Evolutionary conservation across 1,284 basidiomycete genomes (phyloP).

Genomic region (Leccinum insolens): DNA sequence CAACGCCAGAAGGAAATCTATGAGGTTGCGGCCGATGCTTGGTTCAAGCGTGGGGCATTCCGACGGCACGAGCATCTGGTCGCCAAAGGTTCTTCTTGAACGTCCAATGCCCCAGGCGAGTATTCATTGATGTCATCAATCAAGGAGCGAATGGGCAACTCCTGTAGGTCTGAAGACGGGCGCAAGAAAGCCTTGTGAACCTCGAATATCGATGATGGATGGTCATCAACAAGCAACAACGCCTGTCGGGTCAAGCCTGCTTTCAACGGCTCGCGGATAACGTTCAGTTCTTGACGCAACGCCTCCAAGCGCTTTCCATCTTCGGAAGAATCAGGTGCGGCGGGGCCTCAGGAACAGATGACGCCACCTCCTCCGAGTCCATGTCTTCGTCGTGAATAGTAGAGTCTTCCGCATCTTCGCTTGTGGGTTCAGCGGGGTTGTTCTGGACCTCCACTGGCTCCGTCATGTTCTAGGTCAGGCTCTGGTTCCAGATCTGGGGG

Average conservation of each 20-base stretch:
- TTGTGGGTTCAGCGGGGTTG: slow-evolving; percentile 16
- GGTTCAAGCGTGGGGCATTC: slow-evolving; percentile 66
- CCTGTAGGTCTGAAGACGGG: slow-evolving; percentile 59
- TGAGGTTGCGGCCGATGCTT: slow-evolving; percentile 54
- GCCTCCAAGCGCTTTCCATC: too few species aligned
- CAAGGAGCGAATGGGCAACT: slow-evolving; percentile 63
- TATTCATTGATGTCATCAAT: slow-evolving; percentile 75
- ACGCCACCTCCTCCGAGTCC: too few species aligned
- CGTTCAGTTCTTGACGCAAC: slow-evolving; percentile 15
- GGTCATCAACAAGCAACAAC: slow-evolving; percentile 83
- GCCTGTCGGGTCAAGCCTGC: slow-evolving; percentile 69
- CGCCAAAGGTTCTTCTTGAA: slow-evolving; percentile 73
- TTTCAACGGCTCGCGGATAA: slow-evolving; percentile 68
- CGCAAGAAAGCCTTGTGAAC: slow-evolving; percentile 81
- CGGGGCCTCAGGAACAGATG: too few species aligned
- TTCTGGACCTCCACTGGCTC: slow-evolving; percentile 32
- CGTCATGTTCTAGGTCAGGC: slow-evolving; percentile 51
- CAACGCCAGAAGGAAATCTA: slow-evolving; percentile 68
- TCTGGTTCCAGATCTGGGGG: slow-evolving; percentile 54
- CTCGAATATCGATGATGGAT: slow-evolving; percentile 89
- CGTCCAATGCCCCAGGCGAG: slow-evolving; percentile 64
- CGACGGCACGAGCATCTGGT: slow-evolving; percentile 81
- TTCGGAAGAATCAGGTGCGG: too few species aligned
- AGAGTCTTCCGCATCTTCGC: too few species aligned
- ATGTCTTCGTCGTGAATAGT: too few species aligned